Conservation (phyloP, 345 rosid genomes). For the Pistacia vera region DNA sequence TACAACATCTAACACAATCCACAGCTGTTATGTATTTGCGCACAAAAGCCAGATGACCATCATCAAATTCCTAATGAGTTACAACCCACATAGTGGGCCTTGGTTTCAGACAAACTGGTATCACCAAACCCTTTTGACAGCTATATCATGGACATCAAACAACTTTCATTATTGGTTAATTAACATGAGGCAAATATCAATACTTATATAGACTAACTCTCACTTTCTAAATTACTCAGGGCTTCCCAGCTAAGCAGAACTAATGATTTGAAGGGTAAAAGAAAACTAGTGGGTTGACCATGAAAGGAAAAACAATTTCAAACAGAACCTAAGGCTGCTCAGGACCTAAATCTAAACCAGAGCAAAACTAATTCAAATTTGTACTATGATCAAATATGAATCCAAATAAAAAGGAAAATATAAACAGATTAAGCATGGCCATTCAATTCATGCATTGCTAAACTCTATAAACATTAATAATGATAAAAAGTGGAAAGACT, state of each 20-base stretch:
- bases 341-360: not conserved
- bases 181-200: constrained; percentile 18
- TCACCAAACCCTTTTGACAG: constrained; percentile 29
- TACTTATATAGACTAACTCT: not conserved
- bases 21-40: not conserved
- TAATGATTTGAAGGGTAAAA: constrained; percentile 4
- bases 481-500: constrained; percentile 1
- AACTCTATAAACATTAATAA: not conserved
- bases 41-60: constrained; percentile 8
- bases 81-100: constrained; percentile 23
- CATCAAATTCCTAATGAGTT: constrained; percentile 14
- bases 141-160: constrained; percentile 15
- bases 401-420: constrained; percentile 8
- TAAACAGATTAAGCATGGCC: constrained; percentile 7
- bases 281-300: not conserved
- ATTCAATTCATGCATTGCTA: not conserved
- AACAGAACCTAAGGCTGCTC: not conserved
- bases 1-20: not conserved
- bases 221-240: not conserved
- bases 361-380: constrained; percentile 11
- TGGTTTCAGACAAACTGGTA: constrained; percentile 7
- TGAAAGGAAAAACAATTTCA: not conserved
- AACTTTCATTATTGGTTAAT: constrained; percentile 16
- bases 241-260: constrained; percentile 12
- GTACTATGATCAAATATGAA: constrained; percentile 1